phyloP scores from a whole-genome alignment of 257 asterid genomes.

The Nicotiana tabacum region DNA sequence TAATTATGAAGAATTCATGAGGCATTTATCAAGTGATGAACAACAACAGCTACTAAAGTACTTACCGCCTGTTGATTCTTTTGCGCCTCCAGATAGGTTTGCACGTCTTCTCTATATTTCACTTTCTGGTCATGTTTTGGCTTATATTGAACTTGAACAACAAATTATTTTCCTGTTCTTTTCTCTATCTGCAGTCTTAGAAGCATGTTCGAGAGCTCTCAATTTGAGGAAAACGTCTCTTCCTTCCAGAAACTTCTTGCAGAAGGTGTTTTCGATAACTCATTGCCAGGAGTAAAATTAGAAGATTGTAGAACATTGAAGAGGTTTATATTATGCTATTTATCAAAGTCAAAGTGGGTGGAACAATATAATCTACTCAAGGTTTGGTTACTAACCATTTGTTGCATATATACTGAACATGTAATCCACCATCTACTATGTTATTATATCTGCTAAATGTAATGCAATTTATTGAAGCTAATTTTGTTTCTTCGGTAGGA shows the following conservation, averaged over 20 bases:
- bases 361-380: conserved; percentile 45
- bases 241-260: conserved; percentile 72
- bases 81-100: conserved; percentile 51
- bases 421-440: background rate
- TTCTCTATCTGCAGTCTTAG: conserved; percentile 36
- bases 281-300: conserved; percentile 38
- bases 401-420: background rate
- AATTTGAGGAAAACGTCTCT: conserved; percentile 51
- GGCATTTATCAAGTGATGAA: conserved; percentile 51
- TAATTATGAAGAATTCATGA: conserved; percentile 40
- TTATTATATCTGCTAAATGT: background rate
- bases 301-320: conserved; percentile 55
- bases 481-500: conserved; percentile 32
- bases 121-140: background rate
- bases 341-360: conserved; percentile 60
- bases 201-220: conserved; percentile 59
- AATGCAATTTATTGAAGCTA: background rate
- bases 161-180: background rate
- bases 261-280: conserved; percentile 64
- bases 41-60: conserved; percentile 51
- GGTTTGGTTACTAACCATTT: conserved; percentile 31
- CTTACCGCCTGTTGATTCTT: conserved; percentile 55
- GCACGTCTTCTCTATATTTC: conserved; percentile 1
- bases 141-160: background rate
- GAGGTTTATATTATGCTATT: conserved; percentile 47